phyloP scores from a whole-genome alignment of 371 early-diverging fungal genomes.

The Saksenaea vasiformis region DNA sequence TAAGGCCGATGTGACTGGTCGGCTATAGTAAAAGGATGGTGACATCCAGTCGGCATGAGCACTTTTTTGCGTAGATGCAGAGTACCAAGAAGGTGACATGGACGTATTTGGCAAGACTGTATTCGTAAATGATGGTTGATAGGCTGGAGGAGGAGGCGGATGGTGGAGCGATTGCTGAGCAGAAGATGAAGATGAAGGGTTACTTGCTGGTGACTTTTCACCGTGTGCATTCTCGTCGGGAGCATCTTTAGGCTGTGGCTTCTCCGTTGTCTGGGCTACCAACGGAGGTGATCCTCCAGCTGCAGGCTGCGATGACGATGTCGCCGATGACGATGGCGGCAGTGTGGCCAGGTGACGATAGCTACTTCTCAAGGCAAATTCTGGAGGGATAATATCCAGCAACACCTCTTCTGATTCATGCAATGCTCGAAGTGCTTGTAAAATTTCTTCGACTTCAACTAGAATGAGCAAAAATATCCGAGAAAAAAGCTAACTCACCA shows the following conservation, averaged over 20 bases:
- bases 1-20: slow-evolving; percentile 43
- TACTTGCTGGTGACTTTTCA: no score
- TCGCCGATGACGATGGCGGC: slow-evolving; percentile 8
- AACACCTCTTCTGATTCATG: slow-evolving; percentile 40
- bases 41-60: slow-evolving; percentile 53
- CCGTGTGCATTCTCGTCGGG: no score
- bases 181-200: background rate
- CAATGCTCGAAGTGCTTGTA: slow-evolving; percentile 39
- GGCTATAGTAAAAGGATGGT: slow-evolving; percentile 50
- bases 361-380: slow-evolving; percentile 42
- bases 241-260: no score
- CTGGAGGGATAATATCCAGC: slow-evolving; percentile 54
- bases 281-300: slow-evolving; percentile 7
- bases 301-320: slow-evolving; percentile 11
- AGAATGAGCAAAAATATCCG: background rate
- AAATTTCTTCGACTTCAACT: slow-evolving; percentile 36
- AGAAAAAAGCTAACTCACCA: slow-evolving; percentile 22
- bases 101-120: slow-evolving; percentile 42
- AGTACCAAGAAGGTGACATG: slow-evolving; percentile 56
- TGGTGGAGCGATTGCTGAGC: background rate
- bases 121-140: slow-evolving; percentile 47
- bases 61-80: slow-evolving; percentile 50
- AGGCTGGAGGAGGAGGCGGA: slow-evolving; percentile 33
- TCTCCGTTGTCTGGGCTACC: background rate
- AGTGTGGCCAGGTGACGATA: slow-evolving; percentile 35